These are phyloP conservation scores for Setomelanomma holmii DNA, from an alignment of 2,329 filamentous ascomycete species.

Conservation along the genomic window DNA sequence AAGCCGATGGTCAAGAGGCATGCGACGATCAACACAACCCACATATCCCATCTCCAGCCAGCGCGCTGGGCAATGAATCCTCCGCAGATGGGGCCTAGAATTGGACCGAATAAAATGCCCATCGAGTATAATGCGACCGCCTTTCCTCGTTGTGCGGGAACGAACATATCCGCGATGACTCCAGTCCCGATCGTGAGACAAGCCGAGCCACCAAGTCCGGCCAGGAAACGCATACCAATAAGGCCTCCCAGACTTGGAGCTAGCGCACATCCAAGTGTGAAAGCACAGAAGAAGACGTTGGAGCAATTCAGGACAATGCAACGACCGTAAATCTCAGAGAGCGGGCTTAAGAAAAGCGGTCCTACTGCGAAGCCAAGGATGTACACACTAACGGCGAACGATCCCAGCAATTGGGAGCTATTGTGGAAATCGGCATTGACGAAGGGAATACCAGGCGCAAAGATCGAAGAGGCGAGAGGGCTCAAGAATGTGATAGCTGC, in stretches of 20 bases:
- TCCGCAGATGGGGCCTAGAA: constrained; percentile 42
- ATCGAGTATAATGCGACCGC: constrained; percentile 41
- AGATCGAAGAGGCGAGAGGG: constrained; percentile 45
- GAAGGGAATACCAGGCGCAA: constrained; percentile 43
- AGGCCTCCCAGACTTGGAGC: constrained; percentile 43
- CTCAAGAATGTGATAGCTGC: constrained; percentile 44
- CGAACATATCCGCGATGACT: constrained; percentile 46
- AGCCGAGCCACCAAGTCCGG: constrained; percentile 36
- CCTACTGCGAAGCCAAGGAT: constrained; percentile 45
- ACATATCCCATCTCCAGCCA: constrained; percentile 48
- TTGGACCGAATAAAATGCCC: constrained; percentile 43
- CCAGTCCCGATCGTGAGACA: constrained; percentile 43
- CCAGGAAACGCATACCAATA: constrained; percentile 44
- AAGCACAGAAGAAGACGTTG: constrained; percentile 60
- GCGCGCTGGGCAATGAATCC: constrained; percentile 45
- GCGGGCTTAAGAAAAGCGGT: constrained; percentile 42
- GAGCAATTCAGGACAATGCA: constrained; percentile 38
- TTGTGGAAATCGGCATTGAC: constrained; percentile 42
- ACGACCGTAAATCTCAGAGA: constrained; percentile 46
- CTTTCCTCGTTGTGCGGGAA: constrained; percentile 40
- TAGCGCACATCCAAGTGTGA: constrained; percentile 55
- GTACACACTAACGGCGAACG: constrained; percentile 45
- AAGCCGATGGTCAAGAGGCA: constrained; percentile 34
- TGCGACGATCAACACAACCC: constrained; percentile 40
- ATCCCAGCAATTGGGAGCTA: constrained; percentile 37